A percentile compares a stretch with the other conserved stretches of the same genome.
These are phyloP conservation scores for Vinca minor DNA, from an alignment of 257 asterid genomes.

Conservation along the genomic window DNA sequence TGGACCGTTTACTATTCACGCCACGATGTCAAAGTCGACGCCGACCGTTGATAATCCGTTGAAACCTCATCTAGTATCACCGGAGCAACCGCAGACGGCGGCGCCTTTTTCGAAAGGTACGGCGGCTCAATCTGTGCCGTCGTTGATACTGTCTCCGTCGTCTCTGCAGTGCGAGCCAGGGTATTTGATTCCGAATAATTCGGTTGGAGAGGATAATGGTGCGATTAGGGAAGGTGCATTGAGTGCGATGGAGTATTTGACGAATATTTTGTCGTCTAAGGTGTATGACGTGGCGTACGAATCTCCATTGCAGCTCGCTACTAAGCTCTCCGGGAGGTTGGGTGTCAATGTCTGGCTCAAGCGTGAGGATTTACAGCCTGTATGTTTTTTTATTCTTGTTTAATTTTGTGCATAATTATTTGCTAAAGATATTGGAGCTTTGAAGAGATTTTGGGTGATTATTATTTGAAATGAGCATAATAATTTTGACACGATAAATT, in stretches of 20 bases:
- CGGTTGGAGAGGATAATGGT: slow-evolving; percentile 15
- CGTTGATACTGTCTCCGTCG: slow-evolving; percentile 35
- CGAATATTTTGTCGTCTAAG: slow-evolving; percentile 69
- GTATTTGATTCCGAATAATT: slow-evolving; percentile 36
- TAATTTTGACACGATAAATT: not conserved
- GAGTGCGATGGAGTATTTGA: slow-evolving; percentile 69
- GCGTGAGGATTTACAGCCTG: slow-evolving; percentile 89
- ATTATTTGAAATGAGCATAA: not conserved
- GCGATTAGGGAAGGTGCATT: slow-evolving; percentile 21
- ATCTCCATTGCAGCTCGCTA: slow-evolving; percentile 73
- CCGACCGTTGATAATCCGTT: slow-evolving; percentile 22
- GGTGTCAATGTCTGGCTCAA: slow-evolving; percentile 83
- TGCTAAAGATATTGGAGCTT: not conserved
- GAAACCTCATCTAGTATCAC: slow-evolving; percentile 8
- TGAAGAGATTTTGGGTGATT: not conserved
- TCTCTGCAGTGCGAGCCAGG: slow-evolving; percentile 71
- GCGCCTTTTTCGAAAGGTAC: slow-evolving; percentile 1
- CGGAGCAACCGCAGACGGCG: not conserved
- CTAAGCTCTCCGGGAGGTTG: slow-evolving; percentile 58
- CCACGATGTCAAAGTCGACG: slow-evolving; percentile 31
- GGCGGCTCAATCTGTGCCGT: slow-evolving; percentile 25
- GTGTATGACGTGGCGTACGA: slow-evolving; percentile 89
- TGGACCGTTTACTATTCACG: slow-evolving; percentile 14
- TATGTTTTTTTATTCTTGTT: slow-evolving; percentile 20
- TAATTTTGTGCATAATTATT: not conserved